Evolutionary conservation across 306 rosid species (phyloP).

Genomic region (Calophaca sinica): DNA sequence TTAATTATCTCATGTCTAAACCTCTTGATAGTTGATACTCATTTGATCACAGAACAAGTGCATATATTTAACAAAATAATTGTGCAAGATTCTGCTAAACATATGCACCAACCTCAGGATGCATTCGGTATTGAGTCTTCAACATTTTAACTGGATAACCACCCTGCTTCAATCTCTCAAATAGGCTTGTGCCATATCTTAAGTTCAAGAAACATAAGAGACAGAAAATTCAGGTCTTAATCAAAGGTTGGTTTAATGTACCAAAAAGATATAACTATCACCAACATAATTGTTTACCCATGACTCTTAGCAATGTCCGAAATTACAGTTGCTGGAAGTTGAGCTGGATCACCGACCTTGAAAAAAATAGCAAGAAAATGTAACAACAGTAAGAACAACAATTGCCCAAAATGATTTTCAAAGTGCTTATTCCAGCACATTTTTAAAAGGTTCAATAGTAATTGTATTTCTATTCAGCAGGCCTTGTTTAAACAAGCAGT

Average conservation of each 20-base stretch:
- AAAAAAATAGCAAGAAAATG: conserved; percentile 14
- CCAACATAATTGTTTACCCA: conserved; percentile 57
- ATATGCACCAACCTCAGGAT: conserved; percentile 85
- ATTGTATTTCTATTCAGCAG: conserved; percentile 11
- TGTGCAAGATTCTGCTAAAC: conserved; percentile 22
- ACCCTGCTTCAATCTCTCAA: conserved; percentile 80
- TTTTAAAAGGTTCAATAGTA: conserved; percentile 19
- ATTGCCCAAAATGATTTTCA: neutral
- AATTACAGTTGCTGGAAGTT: conserved; percentile 96
- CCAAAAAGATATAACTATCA: conserved; percentile 14
- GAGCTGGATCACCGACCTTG: conserved; percentile 97
- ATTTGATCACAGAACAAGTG: conserved; percentile 21
- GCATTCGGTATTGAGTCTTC: conserved; percentile 98
- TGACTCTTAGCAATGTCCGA: conserved; percentile 73
- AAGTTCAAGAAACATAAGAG: conserved; percentile 47
- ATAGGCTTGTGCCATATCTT: conserved; percentile 89
- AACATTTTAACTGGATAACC: conserved; percentile 98
- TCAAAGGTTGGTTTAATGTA: conserved; percentile 5
- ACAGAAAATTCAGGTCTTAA: conserved; percentile 27
- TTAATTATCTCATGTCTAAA: conserved; percentile 16
- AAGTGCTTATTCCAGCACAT: conserved; percentile 25
- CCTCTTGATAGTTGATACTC: conserved; percentile 18
- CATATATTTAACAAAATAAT: conserved; percentile 31
- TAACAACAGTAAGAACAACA: conserved; percentile 26
- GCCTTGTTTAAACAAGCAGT: conserved; percentile 19